Evolutionary conservation across 75 land plant genomes (phyloP), one percentile per base, ranked within the genome.

Genomic region (Cupressus sempervirens): DNA sequence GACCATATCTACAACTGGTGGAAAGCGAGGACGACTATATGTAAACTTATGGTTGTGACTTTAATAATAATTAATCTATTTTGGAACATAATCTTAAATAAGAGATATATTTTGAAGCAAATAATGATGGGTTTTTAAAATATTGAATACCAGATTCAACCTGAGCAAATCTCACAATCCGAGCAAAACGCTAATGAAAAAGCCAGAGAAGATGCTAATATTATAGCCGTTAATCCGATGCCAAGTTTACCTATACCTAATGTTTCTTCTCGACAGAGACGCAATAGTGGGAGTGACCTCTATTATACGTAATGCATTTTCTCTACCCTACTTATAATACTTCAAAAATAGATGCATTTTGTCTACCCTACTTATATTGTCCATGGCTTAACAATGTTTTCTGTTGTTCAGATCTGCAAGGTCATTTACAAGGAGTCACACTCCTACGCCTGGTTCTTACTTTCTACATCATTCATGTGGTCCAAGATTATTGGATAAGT

Each of bases 331-430:
- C 67, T 62, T 4, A 56, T n/a, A n/a, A n/a, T n/a, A n/a, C n/a
- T n/a, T n/a, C n/a, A n/a, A n/a, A n/a, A n/a, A n/a, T n/a, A n/a
- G n/a, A 90, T 40, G 32, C 52, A 70, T 67, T 38, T 13, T 50
- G 52, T 50, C 0, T 50, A 12, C 52, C 52, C 52, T 50, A 50
- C 67, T 62, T 4, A 56, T n/a, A n/a, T n/a, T 36, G 32, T 14
- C 18, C 80, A 20, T 85, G 72, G 26, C 30, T 76, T 50, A 76
- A 40, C 20, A 32, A 12, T 73, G 80, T 20, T 15, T 91, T 54
- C 45, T 26, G 53, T 76, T 72, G 36, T 29, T 54, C 92, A 96
- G 98, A 88, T 96, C 98, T 53, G 98, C 98, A 76, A 89, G 98
- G 73, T 96, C 95, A 79, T 84, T 96, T 45, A 86, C 94, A 62